Evolutionary conservation across 805 yeast species (phyloP), one percentile per base, ranked within the genome.

Genomic region (Cyberlindnera maritima): DNA sequence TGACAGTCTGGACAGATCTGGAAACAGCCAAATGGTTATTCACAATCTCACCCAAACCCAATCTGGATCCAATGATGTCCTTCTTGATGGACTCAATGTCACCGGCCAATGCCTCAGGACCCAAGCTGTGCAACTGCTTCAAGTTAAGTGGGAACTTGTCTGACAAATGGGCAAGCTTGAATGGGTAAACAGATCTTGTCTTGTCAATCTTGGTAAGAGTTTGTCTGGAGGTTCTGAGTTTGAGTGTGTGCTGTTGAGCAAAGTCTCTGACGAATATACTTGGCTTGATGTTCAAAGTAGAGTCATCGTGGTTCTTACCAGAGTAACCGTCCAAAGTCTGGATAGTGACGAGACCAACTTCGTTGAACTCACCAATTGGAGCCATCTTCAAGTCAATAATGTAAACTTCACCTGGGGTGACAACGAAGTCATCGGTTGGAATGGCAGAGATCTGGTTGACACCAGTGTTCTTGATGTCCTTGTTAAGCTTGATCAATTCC

Each of bases 201-300:
- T 77, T 80, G 67, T 90, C 96, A 55, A 88, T 79, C 50, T 77
- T 77, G 29, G 80, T 73, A 55, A 91, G 73, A 46, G 90, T 73
- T 51, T 75, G 77, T 65, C 96, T 80, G 10, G 96, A 76, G 20
- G 88, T 74, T 62, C 78, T 83, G 58, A 92, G 72, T 62, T 84
- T 89, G 62, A 92, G 76, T 48, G 79, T 83, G 64, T 91, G 88
- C 36, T 77, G 72, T 50, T 88, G 80, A n/a, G 95, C 87, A 64
- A 81, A 88, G 67, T 92, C 98, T 66, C 99, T 81, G 48, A 88
- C 78, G 65, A 74, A 88, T 40, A 90, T 75, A 36, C 94, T 80
- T 40, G 91, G 81, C 65, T 76, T 82, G 40, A 82, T 77, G 50
- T 72, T 73, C 54, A 83, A 69, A 21, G 73, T 66, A 37, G 71